These are phyloP conservation scores for Cyclocybe aegerita DNA, from an alignment of 768 basidiomycete species.

Conservation along the genomic window DNA sequence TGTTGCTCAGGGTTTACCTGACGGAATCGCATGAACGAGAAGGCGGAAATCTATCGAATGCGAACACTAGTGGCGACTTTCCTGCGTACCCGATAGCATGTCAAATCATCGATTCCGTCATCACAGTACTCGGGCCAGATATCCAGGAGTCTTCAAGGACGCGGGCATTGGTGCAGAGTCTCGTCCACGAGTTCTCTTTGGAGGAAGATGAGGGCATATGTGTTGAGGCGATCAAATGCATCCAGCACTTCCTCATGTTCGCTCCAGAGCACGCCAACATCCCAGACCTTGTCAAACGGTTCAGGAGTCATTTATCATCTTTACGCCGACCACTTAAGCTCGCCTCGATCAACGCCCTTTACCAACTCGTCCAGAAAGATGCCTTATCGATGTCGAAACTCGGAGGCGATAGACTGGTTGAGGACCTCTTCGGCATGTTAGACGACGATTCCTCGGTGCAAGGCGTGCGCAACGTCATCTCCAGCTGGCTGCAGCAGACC, in stretches of 20 bases:
- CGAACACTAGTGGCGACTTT: conserved; percentile 86
- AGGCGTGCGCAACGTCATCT: conserved; percentile 90
- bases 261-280: conserved; percentile 82
- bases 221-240: conserved; percentile 93
- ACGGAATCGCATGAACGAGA: conserved; percentile 91
- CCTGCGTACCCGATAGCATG: conserved; percentile 92
- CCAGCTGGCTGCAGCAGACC: conserved; percentile 94
- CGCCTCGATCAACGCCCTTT: conserved; percentile 93
- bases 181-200: conserved; percentile 81
- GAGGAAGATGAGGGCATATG: conserved; percentile 87
- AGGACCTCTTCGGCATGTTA: conserved; percentile 91
- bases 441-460: conserved; percentile 94
- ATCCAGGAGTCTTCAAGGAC: conserved; percentile 85
- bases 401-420: conserved; percentile 91
- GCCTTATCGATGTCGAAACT: conserved; percentile 88
- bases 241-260: conserved; percentile 97
- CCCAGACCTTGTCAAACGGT: conserved; percentile 74
- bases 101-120: conserved; percentile 88
- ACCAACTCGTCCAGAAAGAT: conserved; percentile 96
- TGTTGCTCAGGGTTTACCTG: conserved; percentile 88
- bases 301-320: conserved; percentile 79
- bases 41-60: conserved; percentile 79
- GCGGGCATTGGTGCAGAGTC: conserved; percentile 76
- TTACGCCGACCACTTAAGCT: conserved; percentile 83
- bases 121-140: conserved; percentile 93